Evolutionary conservation across 805 yeast species (phyloP).

Genomic region (Cyberlindnera euphorbiae): DNA sequence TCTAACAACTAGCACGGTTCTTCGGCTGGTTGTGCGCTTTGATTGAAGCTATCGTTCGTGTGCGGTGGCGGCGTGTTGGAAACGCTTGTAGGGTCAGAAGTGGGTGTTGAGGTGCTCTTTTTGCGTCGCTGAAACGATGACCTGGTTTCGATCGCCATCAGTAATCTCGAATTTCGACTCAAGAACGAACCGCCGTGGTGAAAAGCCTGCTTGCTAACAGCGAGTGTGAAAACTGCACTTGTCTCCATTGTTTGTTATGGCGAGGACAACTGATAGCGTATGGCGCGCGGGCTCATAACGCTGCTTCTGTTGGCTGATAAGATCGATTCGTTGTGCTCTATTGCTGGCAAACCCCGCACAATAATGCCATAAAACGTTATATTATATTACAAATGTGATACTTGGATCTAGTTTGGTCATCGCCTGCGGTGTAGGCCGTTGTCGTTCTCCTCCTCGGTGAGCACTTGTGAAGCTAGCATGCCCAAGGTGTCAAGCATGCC

Average conservation of each 20-base stretch:
- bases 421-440: conserved; percentile 1
- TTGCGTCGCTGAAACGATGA: conserved; percentile 10
- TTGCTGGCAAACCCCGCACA: too few relatives aligned
- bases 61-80: too few relatives aligned
- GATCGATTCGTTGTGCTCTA: too few relatives aligned
- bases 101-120: conserved; percentile 3
- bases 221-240: too few relatives aligned
- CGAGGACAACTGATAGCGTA: background rate
- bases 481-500: conserved; percentile 46
- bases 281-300: background rate
- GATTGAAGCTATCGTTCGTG: too few relatives aligned
- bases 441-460: conserved; percentile 31
- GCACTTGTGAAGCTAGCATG: conserved; percentile 48
- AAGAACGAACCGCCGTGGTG: too few relatives aligned
- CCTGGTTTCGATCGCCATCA: background rate
- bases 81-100: background rate
- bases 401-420: background rate
- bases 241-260: too few relatives aligned
- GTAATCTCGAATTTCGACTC: too few relatives aligned
- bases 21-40: too few relatives aligned
- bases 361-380: background rate
- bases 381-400: background rate
- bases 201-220: too few relatives aligned
- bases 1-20: too few relatives aligned
- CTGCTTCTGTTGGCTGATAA: too few relatives aligned